Base-by-base conservation (phyloP, 352 stramenopile species). In the Phytopythium cucurbitacearum region DNA sequence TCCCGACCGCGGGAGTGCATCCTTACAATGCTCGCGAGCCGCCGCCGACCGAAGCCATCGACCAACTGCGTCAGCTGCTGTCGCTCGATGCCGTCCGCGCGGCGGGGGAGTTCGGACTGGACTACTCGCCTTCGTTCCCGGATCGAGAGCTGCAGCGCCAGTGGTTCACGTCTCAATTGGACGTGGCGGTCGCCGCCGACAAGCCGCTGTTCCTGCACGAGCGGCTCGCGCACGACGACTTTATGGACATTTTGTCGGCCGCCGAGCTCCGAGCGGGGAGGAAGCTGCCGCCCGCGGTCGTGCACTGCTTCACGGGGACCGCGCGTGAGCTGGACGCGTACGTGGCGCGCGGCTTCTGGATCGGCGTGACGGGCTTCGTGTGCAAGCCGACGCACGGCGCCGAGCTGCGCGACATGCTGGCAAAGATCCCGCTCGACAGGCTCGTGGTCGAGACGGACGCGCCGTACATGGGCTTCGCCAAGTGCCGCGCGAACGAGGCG, bases 371-470 rank as follows among this genome's bases (percentile, higher is more conserved):
- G 21, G 91, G 91, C 11, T 95, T 85, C 46, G 80, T 97, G 37
- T 95, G 85, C 71, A 97, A 96, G 54, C 76, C 83, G 62, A 66
- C 73, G 52, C 72, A 81, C 51, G 64, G 74, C 51, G 66, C 69
- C 2, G 64, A 52, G 7, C 48, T 93, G 34, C 70, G 86, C 10
- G 63, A 80, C 36, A 80, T 87, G 52, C 51, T 87, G 13, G 67
- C 57, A 5, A 63, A 67, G 44, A 64, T 97, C 35, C 85, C 88
- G 6, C 53, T 96, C 10, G 57, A 96, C 52, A 71, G 76, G 37
- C 73, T 98, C 5, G 77, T 97, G 42, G 71, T 98, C 43, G 91
- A 98, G 70, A 97, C 91, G 5, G 89, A 98, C 64, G 87, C 89
- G 47, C 91, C 91, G 32, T 98, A 95, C 64, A 97, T 97, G 89